phyloP scores from a whole-genome alignment of 1,284 basidiomycete species.

The Exobasidium rhododendri region DNA sequence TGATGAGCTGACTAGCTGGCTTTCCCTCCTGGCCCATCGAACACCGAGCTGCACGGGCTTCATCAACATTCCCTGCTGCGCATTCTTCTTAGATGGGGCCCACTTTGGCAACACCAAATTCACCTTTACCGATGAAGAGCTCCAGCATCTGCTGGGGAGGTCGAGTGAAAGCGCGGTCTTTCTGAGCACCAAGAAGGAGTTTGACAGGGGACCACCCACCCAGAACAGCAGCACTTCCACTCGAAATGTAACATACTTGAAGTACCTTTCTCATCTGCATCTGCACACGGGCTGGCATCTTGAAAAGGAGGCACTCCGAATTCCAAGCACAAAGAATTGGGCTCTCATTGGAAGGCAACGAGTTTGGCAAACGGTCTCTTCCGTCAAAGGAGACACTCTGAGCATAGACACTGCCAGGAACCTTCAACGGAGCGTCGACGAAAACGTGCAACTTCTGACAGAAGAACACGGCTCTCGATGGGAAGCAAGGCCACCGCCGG shows the following conservation, averaged over 20 bases:
- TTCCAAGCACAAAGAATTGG: conserved; percentile 91
- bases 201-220: conserved; percentile 17
- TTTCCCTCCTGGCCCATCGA: conserved; percentile 49
- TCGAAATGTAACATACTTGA: conserved; percentile 53
- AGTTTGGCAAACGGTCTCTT: conserved; percentile 6
- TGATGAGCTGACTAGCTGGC: conserved; percentile 76
- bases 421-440: background rate
- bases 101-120: conserved; percentile 48
- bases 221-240: conserved; percentile 56
- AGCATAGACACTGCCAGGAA: background rate
- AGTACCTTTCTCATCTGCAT: conserved; percentile 50
- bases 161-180: background rate
- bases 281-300: conserved; percentile 74
- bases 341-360: conserved; percentile 70
- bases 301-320: conserved; percentile 79
- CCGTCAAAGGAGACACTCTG: background rate
- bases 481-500: background rate
- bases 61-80: conserved; percentile 86
- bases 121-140: conserved; percentile 57
- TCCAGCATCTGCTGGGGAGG: background rate
- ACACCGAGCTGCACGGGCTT: conserved; percentile 65
- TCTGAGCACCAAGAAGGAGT: background rate
- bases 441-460: background rate
- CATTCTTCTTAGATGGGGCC: conserved; percentile 56
- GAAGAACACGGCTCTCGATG: background rate